Conservation (phyloP, 176 grass and related monocot genomes). For the Echinochloa phyllopogon region DNA sequence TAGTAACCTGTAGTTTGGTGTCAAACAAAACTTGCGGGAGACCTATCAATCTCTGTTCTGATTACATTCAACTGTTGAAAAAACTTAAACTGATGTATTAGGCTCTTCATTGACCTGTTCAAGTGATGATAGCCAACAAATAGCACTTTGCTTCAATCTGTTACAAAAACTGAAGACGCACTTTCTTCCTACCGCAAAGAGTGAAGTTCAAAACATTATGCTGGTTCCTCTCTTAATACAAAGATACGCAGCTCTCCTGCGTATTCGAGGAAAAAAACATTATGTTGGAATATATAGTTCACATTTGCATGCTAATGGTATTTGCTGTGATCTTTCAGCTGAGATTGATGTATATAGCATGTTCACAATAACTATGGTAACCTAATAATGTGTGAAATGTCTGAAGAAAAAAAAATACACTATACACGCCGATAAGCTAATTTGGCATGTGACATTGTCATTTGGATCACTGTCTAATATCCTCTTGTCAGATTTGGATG, state of each 20-base stretch:
- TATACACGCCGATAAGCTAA: background rate
- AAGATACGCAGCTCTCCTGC: too few species aligned
- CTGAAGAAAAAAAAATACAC: background rate
- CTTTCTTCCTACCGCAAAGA: constrained; percentile 33
- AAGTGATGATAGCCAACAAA: constrained; percentile 24
- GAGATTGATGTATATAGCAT: background rate
- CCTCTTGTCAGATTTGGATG: constrained; percentile 83
- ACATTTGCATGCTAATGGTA: constrained; percentile 25
- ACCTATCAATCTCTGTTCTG: background rate
- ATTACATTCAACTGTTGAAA: constrained; percentile 26
- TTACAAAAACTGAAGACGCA: background rate
- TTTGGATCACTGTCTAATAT: constrained; percentile 31
- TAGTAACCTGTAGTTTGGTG: constrained; percentile 23
- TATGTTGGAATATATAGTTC: constrained; percentile 15
- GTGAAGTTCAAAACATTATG: background rate
- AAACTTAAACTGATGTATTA: constrained; percentile 28
- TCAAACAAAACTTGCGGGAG: constrained; percentile 19
- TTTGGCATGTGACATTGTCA: constrained; percentile 15
- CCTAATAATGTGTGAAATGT: constrained; percentile 16
- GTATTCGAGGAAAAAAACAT: background rate
- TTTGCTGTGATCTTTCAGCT: background rate
- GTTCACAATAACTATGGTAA: constrained; percentile 5
- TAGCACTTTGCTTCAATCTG: background rate
- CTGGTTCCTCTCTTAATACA: background rate
- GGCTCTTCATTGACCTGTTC: constrained; percentile 3